Conservation (phyloP, 345 rosid genomes). For the Populus euphratica region DNA sequence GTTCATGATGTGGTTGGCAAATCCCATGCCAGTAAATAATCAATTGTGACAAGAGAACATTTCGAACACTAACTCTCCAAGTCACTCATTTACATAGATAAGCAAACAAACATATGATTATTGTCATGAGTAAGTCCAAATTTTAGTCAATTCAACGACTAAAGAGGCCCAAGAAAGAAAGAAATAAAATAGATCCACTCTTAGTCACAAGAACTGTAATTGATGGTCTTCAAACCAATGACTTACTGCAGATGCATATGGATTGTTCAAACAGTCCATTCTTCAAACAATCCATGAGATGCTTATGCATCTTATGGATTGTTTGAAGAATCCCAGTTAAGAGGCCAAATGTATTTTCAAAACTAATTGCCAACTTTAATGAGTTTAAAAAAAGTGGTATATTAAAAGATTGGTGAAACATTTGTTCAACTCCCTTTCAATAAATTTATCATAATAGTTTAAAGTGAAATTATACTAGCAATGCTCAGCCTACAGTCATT, state of each 20-base stretch:
- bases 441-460: neutral
- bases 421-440: neutral
- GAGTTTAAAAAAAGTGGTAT: neutral
- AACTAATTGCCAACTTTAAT: neutral
- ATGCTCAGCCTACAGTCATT: neutral
- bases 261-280: too few relatives aligned
- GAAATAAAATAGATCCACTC: neutral
- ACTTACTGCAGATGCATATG: neutral
- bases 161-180: neutral
- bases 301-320: neutral
- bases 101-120: neutral
- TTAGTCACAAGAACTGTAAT: neutral
- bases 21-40: neutral
- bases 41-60: neutral
- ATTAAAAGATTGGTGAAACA: neutral
- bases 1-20: neutral
- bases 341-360: neutral
- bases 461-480: neutral
- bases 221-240: neutral
- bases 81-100: neutral
- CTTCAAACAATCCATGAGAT: neutral
- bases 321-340: neutral
- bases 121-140: too few relatives aligned
- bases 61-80: neutral
- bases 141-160: neutral